Evolutionary conservation across 1,284 basidiomycete species (phyloP).

Genomic region (Lentinula novae-zelandiae): DNA sequence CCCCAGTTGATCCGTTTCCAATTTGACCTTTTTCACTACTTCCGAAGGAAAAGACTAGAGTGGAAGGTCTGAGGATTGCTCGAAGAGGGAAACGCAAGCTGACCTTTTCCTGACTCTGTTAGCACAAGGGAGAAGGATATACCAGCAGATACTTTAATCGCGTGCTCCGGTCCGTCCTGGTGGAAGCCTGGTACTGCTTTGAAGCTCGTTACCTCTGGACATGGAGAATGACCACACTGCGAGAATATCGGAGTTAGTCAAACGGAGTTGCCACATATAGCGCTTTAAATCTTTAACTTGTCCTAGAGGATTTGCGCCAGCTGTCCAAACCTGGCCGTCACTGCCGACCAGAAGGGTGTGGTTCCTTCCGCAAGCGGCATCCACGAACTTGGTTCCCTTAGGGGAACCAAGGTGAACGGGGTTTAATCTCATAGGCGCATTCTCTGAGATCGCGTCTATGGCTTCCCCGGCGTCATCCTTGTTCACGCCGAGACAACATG

Average conservation of each 20-base stretch:
- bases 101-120: conserved; percentile 75
- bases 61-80: background rate
- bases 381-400: conserved; percentile 64
- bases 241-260: background rate
- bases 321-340: conserved; percentile 79
- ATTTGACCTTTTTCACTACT: conserved; percentile 93
- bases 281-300: conserved; percentile 46
- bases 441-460: conserved; percentile 55
- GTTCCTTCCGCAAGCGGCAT: conserved; percentile 78
- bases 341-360: conserved; percentile 85
- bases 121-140: conserved; percentile 82
- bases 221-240: conserved; percentile 70
- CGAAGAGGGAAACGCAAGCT: conserved; percentile 5
- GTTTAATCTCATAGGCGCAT: conserved; percentile 61
- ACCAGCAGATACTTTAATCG: conserved; percentile 76
- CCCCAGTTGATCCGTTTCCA: conserved; percentile 87
- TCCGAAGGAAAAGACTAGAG: conserved; percentile 80
- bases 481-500: conserved; percentile 52
- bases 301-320: conserved; percentile 80
- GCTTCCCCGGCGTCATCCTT: conserved; percentile 33
- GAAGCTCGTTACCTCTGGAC: conserved; percentile 64
- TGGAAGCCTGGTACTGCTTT: conserved; percentile 57
- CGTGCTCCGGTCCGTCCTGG: conserved; percentile 55
- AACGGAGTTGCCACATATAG: background rate
- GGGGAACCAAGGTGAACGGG: conserved; percentile 60